Evolutionary conservation across 768 basidiomycete genomes (phyloP).

Genomic region (Candolleomyces efflorescens): DNA sequence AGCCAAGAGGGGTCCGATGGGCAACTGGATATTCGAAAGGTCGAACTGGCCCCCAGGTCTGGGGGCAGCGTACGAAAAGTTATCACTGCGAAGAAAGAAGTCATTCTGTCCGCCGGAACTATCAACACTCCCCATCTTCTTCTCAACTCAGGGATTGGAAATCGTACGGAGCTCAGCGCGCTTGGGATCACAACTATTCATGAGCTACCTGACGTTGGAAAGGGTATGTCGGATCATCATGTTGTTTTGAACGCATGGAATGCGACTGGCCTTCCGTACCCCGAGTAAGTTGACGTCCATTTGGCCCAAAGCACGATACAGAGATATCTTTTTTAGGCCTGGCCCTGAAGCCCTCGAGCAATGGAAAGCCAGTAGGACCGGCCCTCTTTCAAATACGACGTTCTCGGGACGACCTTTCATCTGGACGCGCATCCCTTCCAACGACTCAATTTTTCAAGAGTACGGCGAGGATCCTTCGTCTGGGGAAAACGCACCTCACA

Average conservation of each 20-base stretch:
- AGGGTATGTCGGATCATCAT: conserved; percentile 17
- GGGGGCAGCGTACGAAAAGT: conserved; percentile 5
- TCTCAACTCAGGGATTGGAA: conserved; percentile 20
- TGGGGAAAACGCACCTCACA: conserved; percentile 8
- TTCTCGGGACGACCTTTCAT: not conserved
- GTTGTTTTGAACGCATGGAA: conserved; percentile 7
- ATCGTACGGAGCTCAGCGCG: conserved; percentile 4
- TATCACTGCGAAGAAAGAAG: conserved; percentile 10
- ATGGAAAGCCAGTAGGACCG: conserved; percentile 13
- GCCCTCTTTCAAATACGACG: conserved; percentile 5
- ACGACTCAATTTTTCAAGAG: conserved; percentile 1
- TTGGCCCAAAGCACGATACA: no score
- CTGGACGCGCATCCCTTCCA: conserved; percentile 6
- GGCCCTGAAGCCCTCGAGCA: conserved; percentile 2
- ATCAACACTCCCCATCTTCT: conserved; percentile 19
- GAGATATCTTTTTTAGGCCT: no score
- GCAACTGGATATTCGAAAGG: conserved; percentile 21
- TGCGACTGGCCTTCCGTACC: conserved; percentile 8
- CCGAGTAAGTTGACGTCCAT: not conserved
- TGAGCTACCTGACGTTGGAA: conserved; percentile 17
- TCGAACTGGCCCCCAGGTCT: conserved; percentile 2
- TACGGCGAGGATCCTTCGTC: conserved; percentile 6
- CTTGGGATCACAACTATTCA: conserved; percentile 12
- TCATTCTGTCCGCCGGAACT: conserved; percentile 14
- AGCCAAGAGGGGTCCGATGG: conserved; percentile 22